Evolutionary conservation across 2,329 filamentous ascomycete species (phyloP).

Genomic region (Tolypocladium cylindrosporum): DNA sequence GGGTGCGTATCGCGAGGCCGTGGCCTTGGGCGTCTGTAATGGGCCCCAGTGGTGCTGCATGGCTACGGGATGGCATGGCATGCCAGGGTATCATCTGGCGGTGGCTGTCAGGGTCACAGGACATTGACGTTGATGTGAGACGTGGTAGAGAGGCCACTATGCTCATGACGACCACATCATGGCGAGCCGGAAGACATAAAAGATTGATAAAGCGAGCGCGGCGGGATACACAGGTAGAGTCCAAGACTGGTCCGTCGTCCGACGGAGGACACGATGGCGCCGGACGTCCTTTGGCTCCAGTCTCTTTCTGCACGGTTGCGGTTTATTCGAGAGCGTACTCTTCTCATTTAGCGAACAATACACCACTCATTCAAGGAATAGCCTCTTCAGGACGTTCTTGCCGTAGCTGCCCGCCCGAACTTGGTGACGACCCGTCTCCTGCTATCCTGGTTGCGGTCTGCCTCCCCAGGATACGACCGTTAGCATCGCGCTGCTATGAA

Average conservation of each 20-base stretch:
- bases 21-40: slow-evolving; percentile 17
- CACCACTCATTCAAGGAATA: neutral
- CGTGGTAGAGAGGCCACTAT: neutral
- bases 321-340: neutral
- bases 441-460: neutral
- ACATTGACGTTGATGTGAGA: neutral
- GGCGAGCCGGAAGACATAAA: neutral
- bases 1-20: slow-evolving; percentile 25
- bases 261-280: neutral
- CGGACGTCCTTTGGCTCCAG: neutral
- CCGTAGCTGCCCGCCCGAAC: neutral
- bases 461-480: neutral
- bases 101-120: neutral
- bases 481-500: neutral
- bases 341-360: neutral
- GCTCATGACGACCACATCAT: neutral
- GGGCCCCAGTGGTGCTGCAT: neutral
- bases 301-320: neutral
- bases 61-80: neutral
- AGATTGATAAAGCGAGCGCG: neutral
- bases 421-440: neutral
- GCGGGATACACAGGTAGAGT: neutral
- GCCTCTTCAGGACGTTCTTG: neutral
- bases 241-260: neutral
- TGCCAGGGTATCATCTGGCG: neutral